phyloP scores from a whole-genome alignment of 2,329 filamentous ascomycete genomes.

The Trichoderma atrobrunneum region DNA sequence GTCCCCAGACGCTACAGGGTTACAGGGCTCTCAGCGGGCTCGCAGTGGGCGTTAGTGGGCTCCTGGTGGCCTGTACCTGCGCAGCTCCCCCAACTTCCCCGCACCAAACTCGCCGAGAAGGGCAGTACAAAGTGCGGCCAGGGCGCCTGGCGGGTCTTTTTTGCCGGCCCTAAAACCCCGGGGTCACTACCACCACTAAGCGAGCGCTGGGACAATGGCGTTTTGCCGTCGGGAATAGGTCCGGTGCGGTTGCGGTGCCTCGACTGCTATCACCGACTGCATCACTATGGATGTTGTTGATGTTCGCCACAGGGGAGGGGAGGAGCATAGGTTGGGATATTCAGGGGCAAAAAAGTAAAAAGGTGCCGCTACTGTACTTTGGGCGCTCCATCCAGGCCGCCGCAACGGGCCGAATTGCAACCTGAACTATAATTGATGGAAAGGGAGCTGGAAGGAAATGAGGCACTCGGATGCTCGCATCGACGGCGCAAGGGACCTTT shows the following conservation, averaged over 20 bases:
- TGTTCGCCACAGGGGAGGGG: neutral
- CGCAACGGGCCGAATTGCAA: slow-evolving; percentile 1
- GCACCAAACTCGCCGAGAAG: neutral
- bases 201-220: neutral
- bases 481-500: neutral
- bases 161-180: neutral
- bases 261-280: neutral
- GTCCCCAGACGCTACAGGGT: neutral
- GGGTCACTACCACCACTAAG: neutral
- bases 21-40: neutral
- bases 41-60: neutral
- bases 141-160: too few relatives aligned
- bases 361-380: neutral
- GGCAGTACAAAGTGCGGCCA: too few relatives aligned
- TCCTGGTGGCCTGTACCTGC: slow-evolving; percentile 9
- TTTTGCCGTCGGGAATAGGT: neutral
- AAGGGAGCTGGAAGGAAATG: neutral
- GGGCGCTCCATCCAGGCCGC: neutral
- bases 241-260: neutral
- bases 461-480: neutral
- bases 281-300: too few relatives aligned
- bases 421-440: neutral
- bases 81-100: slow-evolving; percentile 10
- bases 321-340: neutral
- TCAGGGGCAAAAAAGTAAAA: neutral